These are phyloP conservation scores for Pythium aristosporum DNA, from an alignment of 352 stramenopile species.

Conservation along the genomic window DNA sequence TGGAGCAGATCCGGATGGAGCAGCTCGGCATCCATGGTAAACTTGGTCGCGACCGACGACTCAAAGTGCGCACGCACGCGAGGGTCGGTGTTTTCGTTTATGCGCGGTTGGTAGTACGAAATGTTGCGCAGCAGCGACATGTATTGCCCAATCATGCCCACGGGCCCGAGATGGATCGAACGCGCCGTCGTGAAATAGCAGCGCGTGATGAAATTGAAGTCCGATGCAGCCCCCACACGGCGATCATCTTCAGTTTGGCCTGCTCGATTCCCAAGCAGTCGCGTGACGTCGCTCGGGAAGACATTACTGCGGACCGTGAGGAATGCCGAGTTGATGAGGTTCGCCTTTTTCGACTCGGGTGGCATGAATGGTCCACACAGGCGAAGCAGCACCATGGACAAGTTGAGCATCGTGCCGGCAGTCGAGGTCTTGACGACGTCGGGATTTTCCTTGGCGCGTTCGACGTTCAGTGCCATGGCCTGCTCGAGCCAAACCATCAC, in stretches of 20 bases:
- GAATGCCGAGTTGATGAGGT: constrained; percentile 68
- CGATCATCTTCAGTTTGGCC: constrained; percentile 28
- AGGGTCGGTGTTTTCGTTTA: constrained; percentile 71
- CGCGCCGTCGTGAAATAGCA: constrained; percentile 96
- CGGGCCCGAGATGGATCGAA: constrained; percentile 90
- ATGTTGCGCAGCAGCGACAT: constrained; percentile 90
- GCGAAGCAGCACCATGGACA: constrained; percentile 72
- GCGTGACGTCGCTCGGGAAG: constrained; percentile 69
- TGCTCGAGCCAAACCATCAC: constrained; percentile 79
- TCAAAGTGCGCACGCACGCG: constrained; percentile 78
- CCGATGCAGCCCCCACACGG: constrained; percentile 12
- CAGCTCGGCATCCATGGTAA: constrained; percentile 78
- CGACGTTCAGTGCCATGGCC: constrained; percentile 67
- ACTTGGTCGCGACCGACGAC: constrained; percentile 62
- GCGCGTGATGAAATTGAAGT: constrained; percentile 97
- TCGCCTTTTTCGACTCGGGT: constrained; percentile 71
- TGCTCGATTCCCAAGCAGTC: constrained; percentile 41
- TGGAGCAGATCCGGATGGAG: constrained; percentile 78
- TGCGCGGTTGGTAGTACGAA: constrained; percentile 84
- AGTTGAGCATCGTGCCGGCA: constrained; percentile 78
- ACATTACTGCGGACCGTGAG: constrained; percentile 46
- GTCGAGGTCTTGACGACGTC: constrained; percentile 61
- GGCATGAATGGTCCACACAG: constrained; percentile 81
- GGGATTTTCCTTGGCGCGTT: constrained; percentile 79
- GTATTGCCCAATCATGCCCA: constrained; percentile 80